These are phyloP conservation scores for Penicillium cinerascens DNA, from an alignment of 495 filamentous ascomycete species.

Conservation along the genomic window DNA sequence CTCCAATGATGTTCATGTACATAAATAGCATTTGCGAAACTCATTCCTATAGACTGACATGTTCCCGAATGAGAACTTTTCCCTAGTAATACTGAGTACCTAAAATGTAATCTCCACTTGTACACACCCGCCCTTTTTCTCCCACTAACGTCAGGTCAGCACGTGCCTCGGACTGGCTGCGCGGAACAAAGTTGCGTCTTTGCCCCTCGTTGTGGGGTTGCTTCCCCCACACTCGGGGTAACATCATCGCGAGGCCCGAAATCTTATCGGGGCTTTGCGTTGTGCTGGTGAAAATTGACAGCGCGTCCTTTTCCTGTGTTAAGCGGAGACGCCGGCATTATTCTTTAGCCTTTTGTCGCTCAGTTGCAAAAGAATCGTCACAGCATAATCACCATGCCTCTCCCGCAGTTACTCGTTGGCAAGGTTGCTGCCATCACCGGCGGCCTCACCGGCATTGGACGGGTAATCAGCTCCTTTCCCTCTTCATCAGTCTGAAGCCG, in stretches of 20 bases:
- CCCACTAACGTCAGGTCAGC: background rate
- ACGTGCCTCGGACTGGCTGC: background rate
- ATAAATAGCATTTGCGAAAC: conserved; percentile 12
- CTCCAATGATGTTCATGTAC: conserved; percentile 14
- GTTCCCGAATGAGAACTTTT: conserved; percentile 7
- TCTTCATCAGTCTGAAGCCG: background rate
- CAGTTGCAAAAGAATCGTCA: background rate
- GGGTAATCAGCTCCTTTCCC: conserved; percentile 25
- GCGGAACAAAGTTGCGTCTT: background rate
- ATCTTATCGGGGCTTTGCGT: conserved; percentile 19
- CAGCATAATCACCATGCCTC: conserved; percentile 27
- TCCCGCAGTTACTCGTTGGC: conserved; percentile 53
- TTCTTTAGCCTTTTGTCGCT: background rate
- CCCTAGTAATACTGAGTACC: background rate
- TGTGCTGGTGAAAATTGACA: background rate
- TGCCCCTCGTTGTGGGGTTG: conserved; percentile 15
- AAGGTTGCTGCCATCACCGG: conserved; percentile 70
- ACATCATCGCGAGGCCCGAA: conserved; percentile 33
- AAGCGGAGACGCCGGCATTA: background rate
- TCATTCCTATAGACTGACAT: conserved; percentile 17
- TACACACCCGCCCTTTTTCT: background rate
- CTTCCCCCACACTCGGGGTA: conserved; percentile 31
- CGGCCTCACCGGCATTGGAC: conserved; percentile 67
- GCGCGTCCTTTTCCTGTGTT: background rate
- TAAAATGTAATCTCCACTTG: background rate